Conservation (phyloP, 148 eudicot genomes). For the Pharnaceum exiguum region DNA sequence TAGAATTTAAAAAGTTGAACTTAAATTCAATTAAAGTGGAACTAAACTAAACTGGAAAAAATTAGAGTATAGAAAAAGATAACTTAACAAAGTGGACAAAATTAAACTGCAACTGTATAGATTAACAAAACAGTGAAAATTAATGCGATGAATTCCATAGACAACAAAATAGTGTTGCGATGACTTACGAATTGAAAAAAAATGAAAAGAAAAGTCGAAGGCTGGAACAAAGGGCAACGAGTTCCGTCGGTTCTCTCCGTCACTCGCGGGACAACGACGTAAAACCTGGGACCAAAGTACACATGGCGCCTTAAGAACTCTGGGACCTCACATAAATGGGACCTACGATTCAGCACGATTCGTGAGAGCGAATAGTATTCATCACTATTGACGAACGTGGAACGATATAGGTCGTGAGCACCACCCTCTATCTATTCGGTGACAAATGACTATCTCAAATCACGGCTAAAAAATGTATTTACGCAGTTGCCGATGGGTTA, state of each 20-base stretch:
- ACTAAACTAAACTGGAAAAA: no score
- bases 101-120: no score
- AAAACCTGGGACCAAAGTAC: conserved; percentile 13
- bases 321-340: conserved; percentile 1
- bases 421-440: no score
- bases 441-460: no score
- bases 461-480: no score
- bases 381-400: conserved; percentile 24
- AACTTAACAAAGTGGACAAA: no score
- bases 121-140: no score
- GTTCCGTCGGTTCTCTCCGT: not conserved
- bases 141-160: no score
- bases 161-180: not conserved
- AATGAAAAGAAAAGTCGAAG: not conserved
- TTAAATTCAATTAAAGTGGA: no score
- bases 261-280: conserved; percentile 17
- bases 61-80: no score
- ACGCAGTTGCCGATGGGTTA: no score
- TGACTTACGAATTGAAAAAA: not conserved
- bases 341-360: conserved; percentile 4
- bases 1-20: no score
- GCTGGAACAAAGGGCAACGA: not conserved
- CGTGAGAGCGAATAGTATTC: conserved; percentile 4
- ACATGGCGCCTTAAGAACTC: not conserved
- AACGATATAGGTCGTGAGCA: conserved; percentile 1